phyloP scores from a whole-genome alignment of 352 stramenopile genomes.

The Pythium brassicae region DNA sequence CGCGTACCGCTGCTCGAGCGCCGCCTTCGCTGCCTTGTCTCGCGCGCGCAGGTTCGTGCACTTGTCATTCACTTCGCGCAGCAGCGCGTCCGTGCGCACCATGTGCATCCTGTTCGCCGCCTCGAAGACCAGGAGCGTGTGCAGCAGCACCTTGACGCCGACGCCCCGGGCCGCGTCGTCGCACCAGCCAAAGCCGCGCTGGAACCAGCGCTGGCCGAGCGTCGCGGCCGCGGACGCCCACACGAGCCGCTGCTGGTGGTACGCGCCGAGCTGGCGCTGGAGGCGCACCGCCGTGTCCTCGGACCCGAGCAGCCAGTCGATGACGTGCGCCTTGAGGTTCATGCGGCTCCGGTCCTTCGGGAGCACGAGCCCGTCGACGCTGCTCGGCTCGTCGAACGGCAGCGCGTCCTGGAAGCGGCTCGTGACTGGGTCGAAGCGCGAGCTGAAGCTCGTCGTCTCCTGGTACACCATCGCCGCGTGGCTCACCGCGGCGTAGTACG shows the following conservation, averaged over 20 bases:
- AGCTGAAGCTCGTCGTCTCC: slow-evolving; percentile 49
- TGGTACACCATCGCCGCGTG: slow-evolving; percentile 56
- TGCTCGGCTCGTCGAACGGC: slow-evolving; percentile 33
- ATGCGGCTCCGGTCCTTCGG: slow-evolving; percentile 40
- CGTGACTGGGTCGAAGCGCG: slow-evolving; percentile 33
- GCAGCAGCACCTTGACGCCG: slow-evolving; percentile 53
- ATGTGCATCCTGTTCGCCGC: slow-evolving; percentile 79
- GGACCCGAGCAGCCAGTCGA: slow-evolving; percentile 59
- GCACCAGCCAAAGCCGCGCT: slow-evolving; percentile 61
- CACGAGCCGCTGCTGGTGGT: slow-evolving; percentile 44
- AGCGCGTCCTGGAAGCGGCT: slow-evolving; percentile 40
- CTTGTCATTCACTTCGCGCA: slow-evolving; percentile 62
- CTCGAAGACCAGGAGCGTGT: slow-evolving; percentile 53
- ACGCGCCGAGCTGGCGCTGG: slow-evolving; percentile 35
- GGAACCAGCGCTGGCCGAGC: slow-evolving; percentile 59
- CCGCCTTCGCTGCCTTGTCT: slow-evolving; percentile 35
- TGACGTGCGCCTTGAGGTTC: slow-evolving; percentile 40
- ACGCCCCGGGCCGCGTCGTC: slow-evolving; percentile 50
- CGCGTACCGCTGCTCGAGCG: slow-evolving; percentile 35
- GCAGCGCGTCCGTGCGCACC: slow-evolving; percentile 49
- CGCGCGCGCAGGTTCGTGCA: slow-evolving; percentile 42
- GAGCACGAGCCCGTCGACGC: slow-evolving; percentile 32
- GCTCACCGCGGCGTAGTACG: slow-evolving; percentile 60
- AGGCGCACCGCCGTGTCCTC: slow-evolving; percentile 46
- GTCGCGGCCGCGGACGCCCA: slow-evolving; percentile 59